These are phyloP conservation scores for Theobroma grandiflorum DNA, from an alignment of 441 rosid species.

Conservation along the genomic window DNA sequence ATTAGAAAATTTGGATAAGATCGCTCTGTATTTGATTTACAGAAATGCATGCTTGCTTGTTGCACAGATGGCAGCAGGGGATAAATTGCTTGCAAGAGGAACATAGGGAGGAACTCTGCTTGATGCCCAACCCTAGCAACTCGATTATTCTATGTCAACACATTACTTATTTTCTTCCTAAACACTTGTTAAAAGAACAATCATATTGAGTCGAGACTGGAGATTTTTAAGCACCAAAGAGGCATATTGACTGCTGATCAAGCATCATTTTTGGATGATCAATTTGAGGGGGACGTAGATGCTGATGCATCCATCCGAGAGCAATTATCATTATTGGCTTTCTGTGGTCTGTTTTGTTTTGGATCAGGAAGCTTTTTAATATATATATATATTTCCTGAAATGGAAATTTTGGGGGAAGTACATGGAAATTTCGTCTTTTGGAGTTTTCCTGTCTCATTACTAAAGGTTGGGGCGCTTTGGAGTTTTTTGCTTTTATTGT, in stretches of 20 bases:
- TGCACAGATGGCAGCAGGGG: too few relatives aligned
- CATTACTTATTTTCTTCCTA: neutral
- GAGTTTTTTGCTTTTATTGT: neutral
- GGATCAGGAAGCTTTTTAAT: neutral
- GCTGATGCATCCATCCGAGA: neutral
- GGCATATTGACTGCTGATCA: neutral
- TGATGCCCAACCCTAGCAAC: neutral
- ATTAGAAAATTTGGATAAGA: too few relatives aligned
- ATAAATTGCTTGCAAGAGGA: neutral
- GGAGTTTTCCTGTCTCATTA: neutral
- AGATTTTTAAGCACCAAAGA: neutral
- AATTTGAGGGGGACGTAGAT: neutral
- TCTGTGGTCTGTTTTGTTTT: slow-evolving; percentile 2
- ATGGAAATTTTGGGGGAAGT: slow-evolving; percentile 8
- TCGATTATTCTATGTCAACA: neutral
- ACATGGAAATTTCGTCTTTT: slow-evolving; percentile 34
- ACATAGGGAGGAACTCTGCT: too few relatives aligned
- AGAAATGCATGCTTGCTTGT: too few relatives aligned
- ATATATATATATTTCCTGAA: neutral
- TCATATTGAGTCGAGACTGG: neutral
- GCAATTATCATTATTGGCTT: slow-evolving; percentile 23
- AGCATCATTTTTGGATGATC: neutral
- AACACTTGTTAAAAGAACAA: neutral
- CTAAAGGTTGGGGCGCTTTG: neutral
- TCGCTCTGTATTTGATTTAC: too few relatives aligned